A percentile compares a stretch with the other conserved stretches of the same genome.
Evolutionary conservation across 257 asterid species (phyloP).

Genomic region (Echites panduratus): DNA sequence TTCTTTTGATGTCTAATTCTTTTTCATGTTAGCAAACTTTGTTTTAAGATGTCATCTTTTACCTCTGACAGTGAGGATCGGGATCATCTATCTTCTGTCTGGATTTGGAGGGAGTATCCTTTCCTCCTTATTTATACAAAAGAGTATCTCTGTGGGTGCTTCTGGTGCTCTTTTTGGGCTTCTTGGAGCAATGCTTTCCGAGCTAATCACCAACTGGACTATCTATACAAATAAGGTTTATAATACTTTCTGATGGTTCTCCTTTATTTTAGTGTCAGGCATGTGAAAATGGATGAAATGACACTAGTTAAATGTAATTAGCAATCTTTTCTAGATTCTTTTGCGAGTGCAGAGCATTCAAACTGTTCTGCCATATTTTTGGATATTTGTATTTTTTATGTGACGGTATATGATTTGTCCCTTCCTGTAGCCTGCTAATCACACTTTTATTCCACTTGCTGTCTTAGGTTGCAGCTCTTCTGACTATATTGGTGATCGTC

Average conservation of each 20-base stretch:
- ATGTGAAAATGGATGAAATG: neutral
- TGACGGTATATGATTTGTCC: neutral
- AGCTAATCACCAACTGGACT: slow-evolving; percentile 85
- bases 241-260: neutral
- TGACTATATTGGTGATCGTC: slow-evolving; percentile 61
- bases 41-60: neutral
- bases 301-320: neutral
- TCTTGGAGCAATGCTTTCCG: slow-evolving; percentile 94
- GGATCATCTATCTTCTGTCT: slow-evolving; percentile 59
- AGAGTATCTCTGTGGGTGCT: slow-evolving; percentile 75
- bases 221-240: slow-evolving; percentile 77
- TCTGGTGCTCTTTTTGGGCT: slow-evolving; percentile 97
- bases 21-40: neutral
- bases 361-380: neutral
- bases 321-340: neutral
- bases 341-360: neutral
- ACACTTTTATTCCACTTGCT: neutral
- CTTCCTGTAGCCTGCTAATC: neutral
- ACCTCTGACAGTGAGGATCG: slow-evolving; percentile 50
- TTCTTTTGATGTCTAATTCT: neutral
- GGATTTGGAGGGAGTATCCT: slow-evolving; percentile 85
- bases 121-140: slow-evolving; percentile 58
- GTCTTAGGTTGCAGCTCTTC: slow-evolving; percentile 62
- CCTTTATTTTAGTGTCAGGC: neutral
- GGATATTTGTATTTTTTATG: neutral